A percentile compares a stretch with the other conserved stretches of the same genome.
Evolutionary conservation across 495 filamentous ascomycete species (phyloP).

Genomic region (Hypoxylon lienhwacheense): DNA sequence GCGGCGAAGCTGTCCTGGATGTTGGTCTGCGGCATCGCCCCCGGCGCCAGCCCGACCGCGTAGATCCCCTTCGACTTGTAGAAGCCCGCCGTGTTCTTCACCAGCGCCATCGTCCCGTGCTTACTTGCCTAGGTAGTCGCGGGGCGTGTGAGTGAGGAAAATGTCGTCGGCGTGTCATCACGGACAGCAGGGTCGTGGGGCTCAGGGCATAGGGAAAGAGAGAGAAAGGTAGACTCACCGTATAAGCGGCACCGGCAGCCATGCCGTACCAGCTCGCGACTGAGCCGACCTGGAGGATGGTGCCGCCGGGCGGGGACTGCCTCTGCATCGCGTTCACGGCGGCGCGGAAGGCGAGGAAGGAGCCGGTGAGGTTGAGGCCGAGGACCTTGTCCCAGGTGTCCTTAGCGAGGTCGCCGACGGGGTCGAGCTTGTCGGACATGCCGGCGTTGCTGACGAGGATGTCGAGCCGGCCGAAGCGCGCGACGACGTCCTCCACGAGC

Average conservation of each 20-base stretch:
- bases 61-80: constrained; percentile 61
- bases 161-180: no score
- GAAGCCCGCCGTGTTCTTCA: constrained; percentile 63
- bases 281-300: constrained; percentile 56
- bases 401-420: constrained; percentile 53
- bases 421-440: constrained; percentile 57
- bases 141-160: no score
- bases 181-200: no score
- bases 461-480: constrained; percentile 49
- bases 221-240: constrained; percentile 35
- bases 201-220: neutral
- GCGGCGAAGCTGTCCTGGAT: constrained; percentile 17
- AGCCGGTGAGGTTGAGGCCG: constrained; percentile 61
- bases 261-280: constrained; percentile 39
- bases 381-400: constrained; percentile 61
- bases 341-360: constrained; percentile 55
- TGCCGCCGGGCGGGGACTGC: constrained; percentile 33
- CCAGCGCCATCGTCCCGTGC: constrained; percentile 59
- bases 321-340: constrained; percentile 47
- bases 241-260: constrained; percentile 56
- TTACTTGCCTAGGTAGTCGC: constrained; percentile 47
- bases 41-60: constrained; percentile 58
- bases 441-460: constrained; percentile 57
- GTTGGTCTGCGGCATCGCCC: constrained; percentile 59
- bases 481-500: constrained; percentile 40